Conservation (phyloP, 2,329 filamentous ascomycete species). For the Albifimbria verrucaria region DNA sequence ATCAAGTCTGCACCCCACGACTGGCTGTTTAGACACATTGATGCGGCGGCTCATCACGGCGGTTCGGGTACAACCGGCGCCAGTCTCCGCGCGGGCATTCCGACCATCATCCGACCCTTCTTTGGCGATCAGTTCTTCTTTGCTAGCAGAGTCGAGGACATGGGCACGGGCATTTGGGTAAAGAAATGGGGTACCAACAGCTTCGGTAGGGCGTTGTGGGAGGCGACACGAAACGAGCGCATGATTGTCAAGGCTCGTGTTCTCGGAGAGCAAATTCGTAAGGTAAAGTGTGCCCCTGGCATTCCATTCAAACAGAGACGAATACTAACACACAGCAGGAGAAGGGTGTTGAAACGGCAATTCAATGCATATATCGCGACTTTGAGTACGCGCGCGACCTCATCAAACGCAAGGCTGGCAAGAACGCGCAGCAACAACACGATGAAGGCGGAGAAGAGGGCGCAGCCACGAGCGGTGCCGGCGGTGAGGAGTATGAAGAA, state of each 20-base stretch:
- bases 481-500: slow-evolving; percentile 45
- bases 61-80: slow-evolving; percentile 94
- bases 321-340: slow-evolving; percentile 56
- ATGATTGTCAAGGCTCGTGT: slow-evolving; percentile 85
- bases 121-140: slow-evolving; percentile 99
- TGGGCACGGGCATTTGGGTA: slow-evolving; percentile 87
- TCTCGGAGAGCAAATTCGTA: slow-evolving; percentile 82
- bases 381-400: slow-evolving; percentile 87
- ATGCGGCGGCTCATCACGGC: slow-evolving; percentile 91
- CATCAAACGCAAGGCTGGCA: slow-evolving; percentile 63
- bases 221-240: slow-evolving; percentile 82
- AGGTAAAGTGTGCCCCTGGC: slow-evolving; percentile 46
- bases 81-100: slow-evolving; percentile 83
- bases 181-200: slow-evolving; percentile 85
- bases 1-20: slow-evolving; percentile 93
- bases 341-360: slow-evolving; percentile 83
- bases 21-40: slow-evolving; percentile 92
- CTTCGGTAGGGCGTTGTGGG: slow-evolving; percentile 85
- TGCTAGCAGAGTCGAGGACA: slow-evolving; percentile 81
- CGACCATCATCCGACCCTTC: slow-evolving; percentile 93
- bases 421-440: slow-evolving; percentile 34
- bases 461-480: slow-evolving; percentile 6
- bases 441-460: neutral
- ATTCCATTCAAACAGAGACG: neutral
- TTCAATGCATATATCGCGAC: slow-evolving; percentile 91